Evolutionary conservation across 768 basidiomycete genomes (phyloP), one percentile per base, ranked within the genome.

Genomic region (Galerina sulciceps): DNA sequence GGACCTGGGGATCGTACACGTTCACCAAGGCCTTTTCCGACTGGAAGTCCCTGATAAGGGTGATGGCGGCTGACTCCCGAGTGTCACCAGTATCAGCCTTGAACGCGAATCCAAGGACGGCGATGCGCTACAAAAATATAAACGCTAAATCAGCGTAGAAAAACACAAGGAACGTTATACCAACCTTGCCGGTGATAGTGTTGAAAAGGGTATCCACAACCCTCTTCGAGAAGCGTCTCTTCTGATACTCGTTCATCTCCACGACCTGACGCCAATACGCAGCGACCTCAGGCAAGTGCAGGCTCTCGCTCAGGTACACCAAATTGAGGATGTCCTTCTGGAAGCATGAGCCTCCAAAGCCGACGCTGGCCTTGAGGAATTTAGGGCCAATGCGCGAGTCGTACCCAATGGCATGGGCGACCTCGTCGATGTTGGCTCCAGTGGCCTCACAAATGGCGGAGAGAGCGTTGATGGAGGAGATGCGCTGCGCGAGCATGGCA

Each of bases 11-110:
- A 73, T 98, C 96, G 75, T 94, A 99, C 62, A 99, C 79, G 55
- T 86, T 89, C 67, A 99, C 83, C 47, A 86, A 75, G 10, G 97
- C 96, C 65, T 85, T 87, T 78, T 99, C 97, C 40, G 85, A 84
- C 66, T 88, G 84, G 87, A 99, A 99, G 81, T 98, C 89, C 66
- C 87, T 89, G 77, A 96, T 89, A 64, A 99, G 86, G 31, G 93
- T 90, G 76, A 98, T 98, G 15, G 97, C 86, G 26, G 97, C 89
- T 2, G 94, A 96, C 79, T 99, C 97, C 73, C 97, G 94, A 38
- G 97, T 99, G 73, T 99, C 97, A 59, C 97, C 97, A 11, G 97
- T 99, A 74, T 99, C 96, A 42, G 97, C 96, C 81, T 98, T 98
- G 88, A 98, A 98, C 3, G 96, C 97, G 74, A 98, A 99, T 10